Evolutionary conservation across 2,329 filamentous ascomycete genomes (phyloP).

Genomic region (Curvularia sp.): DNA sequence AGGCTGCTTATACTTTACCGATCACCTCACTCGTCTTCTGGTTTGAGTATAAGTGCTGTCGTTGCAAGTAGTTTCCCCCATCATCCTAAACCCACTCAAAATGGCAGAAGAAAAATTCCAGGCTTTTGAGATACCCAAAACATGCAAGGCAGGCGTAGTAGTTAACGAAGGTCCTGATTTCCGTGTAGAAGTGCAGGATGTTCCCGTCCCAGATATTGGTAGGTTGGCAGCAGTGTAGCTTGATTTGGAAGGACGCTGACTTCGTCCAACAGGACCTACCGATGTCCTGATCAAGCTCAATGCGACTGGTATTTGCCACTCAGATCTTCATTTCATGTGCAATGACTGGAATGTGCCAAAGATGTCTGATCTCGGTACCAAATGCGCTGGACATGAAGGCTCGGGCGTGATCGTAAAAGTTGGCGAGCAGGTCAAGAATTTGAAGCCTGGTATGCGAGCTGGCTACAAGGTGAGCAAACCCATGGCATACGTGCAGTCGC

Average conservation of each 20-base stretch:
- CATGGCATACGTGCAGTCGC: not conserved
- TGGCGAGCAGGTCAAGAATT: conserved; percentile 60
- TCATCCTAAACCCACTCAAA: conserved; percentile 1
- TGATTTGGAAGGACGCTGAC: conserved; percentile 6
- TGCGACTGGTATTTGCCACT: conserved; percentile 64
- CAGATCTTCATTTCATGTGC: conserved; percentile 65
- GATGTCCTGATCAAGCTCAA: conserved; percentile 66
- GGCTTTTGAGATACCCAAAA: conserved; percentile 55
- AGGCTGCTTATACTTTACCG: not conserved
- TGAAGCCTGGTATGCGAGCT: conserved; percentile 51
- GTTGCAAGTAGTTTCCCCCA: not conserved
- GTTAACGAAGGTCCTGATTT: conserved; percentile 61
- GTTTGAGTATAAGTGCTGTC: not conserved
- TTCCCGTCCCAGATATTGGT: conserved; percentile 59
- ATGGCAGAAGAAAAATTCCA: conserved; percentile 38
- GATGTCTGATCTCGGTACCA: conserved; percentile 51
- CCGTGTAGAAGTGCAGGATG: conserved; percentile 54
- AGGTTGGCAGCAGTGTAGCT: conserved; percentile 8
- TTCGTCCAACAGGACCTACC: conserved; percentile 52
- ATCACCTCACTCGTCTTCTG: not conserved
- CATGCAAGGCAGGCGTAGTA: conserved; percentile 61
- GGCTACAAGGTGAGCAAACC: conserved; percentile 44
- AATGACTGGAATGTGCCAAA: conserved; percentile 57
- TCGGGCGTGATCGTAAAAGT: conserved; percentile 65
- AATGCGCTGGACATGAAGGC: conserved; percentile 63